Base-by-base conservation (phyloP, 192 early-diverging fungal genomes). In the Obelidium mucronatum region DNA sequence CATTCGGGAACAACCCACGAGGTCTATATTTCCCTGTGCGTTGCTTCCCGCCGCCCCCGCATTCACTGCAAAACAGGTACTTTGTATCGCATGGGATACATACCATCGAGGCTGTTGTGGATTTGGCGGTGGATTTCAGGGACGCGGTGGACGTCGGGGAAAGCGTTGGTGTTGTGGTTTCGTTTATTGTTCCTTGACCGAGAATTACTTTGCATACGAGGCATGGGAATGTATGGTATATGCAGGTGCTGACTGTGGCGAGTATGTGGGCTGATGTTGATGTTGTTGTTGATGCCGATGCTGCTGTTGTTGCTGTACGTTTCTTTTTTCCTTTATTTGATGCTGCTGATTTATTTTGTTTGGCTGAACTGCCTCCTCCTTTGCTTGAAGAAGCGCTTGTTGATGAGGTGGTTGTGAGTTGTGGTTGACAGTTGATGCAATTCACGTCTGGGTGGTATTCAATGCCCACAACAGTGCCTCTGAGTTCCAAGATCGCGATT, bases 1-100 rank as follows among this genome's bases (percentile, higher is more conserved):
- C 54, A 15, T 3, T 11, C 3, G 40, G 76, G 75, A 83, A 83
- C 3, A 83, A 48, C 74, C 64, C 81, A 52, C 40, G 36, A 13
- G 82, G 82, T 2, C 82, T 54, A 58, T 61, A 83, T 54, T 83
- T 83, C 28, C 82, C 82, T 22, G 84, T 85, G 19, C 84, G 79
- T 24, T 66, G 66, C 35, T 83, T 84, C 11, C 84, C 84, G 19
- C 84, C 84, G 44, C 84, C 79, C 0, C 84, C 84, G 63, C 84
- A 85, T 77, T 85, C 82, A 28, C 75, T 72, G 70, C 84, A 83
- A 35, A 86, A 79, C 36, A 67, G 55, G 73, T 86, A 83, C 31
- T 67, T 78, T 34, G 40, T 48, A 15, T 77, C 40, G 62, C 84
- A 86, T 26, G 44, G 31, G 4, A 17, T 42, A 58, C 84, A 86